Conservation (phyloP, 2,329 filamentous ascomycete species). For the Calonectria pauciramosa region DNA sequence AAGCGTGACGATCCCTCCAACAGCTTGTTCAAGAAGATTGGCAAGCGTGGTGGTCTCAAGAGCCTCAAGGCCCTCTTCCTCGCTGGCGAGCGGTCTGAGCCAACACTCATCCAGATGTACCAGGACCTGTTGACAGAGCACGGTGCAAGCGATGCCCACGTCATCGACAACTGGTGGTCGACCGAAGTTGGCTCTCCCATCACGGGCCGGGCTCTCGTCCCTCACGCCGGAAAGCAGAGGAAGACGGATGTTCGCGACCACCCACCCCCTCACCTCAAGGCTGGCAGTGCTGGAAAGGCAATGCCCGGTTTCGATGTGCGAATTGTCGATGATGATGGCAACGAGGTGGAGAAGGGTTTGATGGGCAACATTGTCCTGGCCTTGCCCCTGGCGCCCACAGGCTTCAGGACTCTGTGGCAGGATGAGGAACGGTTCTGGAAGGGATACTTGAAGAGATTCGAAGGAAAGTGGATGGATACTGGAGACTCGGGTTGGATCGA, state of each 20-base stretch:
- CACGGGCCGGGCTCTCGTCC: constrained; percentile 67
- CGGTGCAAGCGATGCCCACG: constrained; percentile 71
- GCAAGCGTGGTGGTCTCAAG: constrained; percentile 77
- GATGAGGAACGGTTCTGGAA: constrained; percentile 90
- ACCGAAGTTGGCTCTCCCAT: constrained; percentile 72
- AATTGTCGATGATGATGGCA: constrained; percentile 84
- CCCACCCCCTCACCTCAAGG: constrained; percentile 72
- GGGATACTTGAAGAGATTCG: constrained; percentile 86
- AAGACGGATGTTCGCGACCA: constrained; percentile 55
- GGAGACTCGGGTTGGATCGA: constrained; percentile 93
- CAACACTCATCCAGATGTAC: constrained; percentile 85
- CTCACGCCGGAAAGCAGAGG: constrained; percentile 71
- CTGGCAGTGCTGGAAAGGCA: constrained; percentile 89
- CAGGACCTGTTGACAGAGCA: constrained; percentile 78
- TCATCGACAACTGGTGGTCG: constrained; percentile 74
- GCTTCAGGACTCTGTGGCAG: constrained; percentile 87
- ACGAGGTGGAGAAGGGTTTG: constrained; percentile 75
- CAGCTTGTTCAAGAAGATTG: constrained; percentile 72
- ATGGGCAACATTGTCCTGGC: constrained; percentile 95
- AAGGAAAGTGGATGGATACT: constrained; percentile 88
- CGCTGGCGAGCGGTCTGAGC: constrained; percentile 91
- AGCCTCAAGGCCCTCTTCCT: constrained; percentile 83
- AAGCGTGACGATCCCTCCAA: constrained; percentile 87
- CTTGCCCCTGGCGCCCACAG: constrained; percentile 86
- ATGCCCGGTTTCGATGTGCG: constrained; percentile 93